Evolutionary conservation across 345 rosid genomes (phyloP), one percentile per base, ranked within the genome.

Genomic region (Pseudoturritis turrita): DNA sequence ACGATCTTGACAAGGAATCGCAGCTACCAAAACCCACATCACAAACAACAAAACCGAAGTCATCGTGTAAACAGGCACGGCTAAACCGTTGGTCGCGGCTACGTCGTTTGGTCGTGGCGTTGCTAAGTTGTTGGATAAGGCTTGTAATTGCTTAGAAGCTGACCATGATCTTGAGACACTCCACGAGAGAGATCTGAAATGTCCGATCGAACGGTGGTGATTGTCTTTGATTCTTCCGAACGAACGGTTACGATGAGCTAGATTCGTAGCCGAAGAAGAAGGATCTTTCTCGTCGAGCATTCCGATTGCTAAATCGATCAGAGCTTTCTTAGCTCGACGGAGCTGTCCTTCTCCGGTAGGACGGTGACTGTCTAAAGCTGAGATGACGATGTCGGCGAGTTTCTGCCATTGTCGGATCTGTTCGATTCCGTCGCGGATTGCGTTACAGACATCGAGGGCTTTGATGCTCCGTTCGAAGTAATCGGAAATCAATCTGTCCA

Each of bases 141-240:
- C 90, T 78, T 87, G 96, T 26, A 95, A 80, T 81, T 91, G 96
- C 83, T 82, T 84, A 0, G 99, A 87, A 4, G 99, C 99, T 0
- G 99, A 95, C 99, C 99, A 95, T 0, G 99, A 89, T 80, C 96
- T 77, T 3, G 99, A 95, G 5, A 95, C 96, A 59, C 97, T 95
- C 99, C 98, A 91, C 0, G 98, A 94, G 44, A 91, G 78, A 6
- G 98, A 95, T 59, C 97, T 69, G 70, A 86, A 89, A 80, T 89
- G 96, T n/a, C 85, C 92, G 2, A 83, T 25, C 11, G 77, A 81
- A 33, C 64, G 70, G 74, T 75, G 49, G 57, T 68, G 68, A 13
- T 79, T 80, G 39, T 83, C 87, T 70, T 47, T 81, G 70, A 50
- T 60, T 17, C 96, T 79, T 4, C 98, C 93, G 51, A 94, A 91